phyloP scores from a whole-genome alignment of 305 asterid genomes.

The Rubia tinctorum region DNA sequence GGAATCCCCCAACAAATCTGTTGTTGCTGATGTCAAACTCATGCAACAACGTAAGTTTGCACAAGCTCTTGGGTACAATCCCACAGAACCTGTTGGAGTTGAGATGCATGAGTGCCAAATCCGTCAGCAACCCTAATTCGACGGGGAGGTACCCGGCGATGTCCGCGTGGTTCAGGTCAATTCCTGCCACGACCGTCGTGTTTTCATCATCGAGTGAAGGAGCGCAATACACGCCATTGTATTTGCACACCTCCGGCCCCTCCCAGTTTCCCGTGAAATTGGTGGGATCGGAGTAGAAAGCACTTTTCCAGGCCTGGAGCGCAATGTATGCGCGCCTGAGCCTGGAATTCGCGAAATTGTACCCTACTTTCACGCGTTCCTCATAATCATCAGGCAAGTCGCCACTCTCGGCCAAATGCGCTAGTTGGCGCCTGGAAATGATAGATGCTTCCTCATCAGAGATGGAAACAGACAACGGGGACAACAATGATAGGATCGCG shows the following conservation, averaged over 20 bases:
- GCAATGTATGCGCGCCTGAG: constrained; percentile 48
- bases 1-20: constrained; percentile 64
- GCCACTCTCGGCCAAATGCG: constrained; percentile 13
- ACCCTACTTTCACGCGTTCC: background rate
- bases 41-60: constrained; percentile 34
- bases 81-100: constrained; percentile 77
- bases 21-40: constrained; percentile 76
- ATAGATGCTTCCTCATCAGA: constrained; percentile 12
- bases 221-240: constrained; percentile 60
- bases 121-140: constrained; percentile 53
- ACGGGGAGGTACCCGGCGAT: constrained; percentile 68
- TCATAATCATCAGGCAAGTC: constrained; percentile 14
- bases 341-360: constrained; percentile 35
- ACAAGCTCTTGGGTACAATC: constrained; percentile 45
- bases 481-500: constrained; percentile 8
- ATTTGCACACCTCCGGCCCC: constrained; percentile 61
- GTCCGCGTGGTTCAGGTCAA: constrained; percentile 64
- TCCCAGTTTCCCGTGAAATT: constrained; percentile 56
- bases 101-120: constrained; percentile 52
- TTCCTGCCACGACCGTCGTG: constrained; percentile 72
- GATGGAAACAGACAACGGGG: constrained; percentile 23
- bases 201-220: constrained; percentile 44
- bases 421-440: constrained; percentile 23
- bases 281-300: constrained; percentile 55
- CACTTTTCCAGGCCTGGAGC: constrained; percentile 52